A percentile compares a stretch with the other conserved stretches of the same genome.
Conservation (phyloP, 106 monocot species). For the Agapanthus africanus region DNA sequence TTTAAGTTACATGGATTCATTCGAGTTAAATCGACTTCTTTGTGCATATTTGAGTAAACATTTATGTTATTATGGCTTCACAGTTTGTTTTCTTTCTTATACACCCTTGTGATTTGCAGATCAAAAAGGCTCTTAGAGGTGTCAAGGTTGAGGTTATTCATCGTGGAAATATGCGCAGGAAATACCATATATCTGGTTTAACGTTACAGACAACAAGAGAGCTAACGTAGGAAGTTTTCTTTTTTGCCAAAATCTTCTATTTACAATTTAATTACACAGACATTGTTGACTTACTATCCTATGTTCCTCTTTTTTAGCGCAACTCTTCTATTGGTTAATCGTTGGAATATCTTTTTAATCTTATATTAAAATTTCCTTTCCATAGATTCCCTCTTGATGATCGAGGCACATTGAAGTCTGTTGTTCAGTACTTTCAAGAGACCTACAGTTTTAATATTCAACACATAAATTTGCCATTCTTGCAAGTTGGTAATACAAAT, state of each 20-base stretch:
- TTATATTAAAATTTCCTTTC: neutral
- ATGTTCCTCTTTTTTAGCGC: too few relatives aligned
- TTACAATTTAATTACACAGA: too few relatives aligned
- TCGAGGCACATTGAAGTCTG: slow-evolving; percentile 68
- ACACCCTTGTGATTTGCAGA: slow-evolving; percentile 53
- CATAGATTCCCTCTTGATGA: slow-evolving; percentile 81
- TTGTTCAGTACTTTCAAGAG: slow-evolving; percentile 86
- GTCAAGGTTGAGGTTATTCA: slow-evolving; percentile 89
- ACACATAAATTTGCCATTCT: slow-evolving; percentile 60
- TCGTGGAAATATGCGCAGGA: slow-evolving; percentile 74
- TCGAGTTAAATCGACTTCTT: too few relatives aligned
- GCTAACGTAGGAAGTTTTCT: too few relatives aligned
- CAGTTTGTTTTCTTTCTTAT: too few relatives aligned
- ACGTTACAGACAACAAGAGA: slow-evolving; percentile 76
- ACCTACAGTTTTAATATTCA: slow-evolving; percentile 73
- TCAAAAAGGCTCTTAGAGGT: slow-evolving; percentile 85
- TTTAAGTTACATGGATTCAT: neutral
- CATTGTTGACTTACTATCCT: too few relatives aligned
- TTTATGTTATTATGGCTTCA: too few relatives aligned
- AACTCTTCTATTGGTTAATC: too few relatives aligned
- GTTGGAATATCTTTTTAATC: neutral
- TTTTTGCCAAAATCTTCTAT: too few relatives aligned
- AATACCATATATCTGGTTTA: slow-evolving; percentile 76
- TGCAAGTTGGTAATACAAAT: slow-evolving; percentile 86
- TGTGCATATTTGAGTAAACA: too few relatives aligned